Conservation (phyloP, 257 asterid genomes). For the Fraxinus pennsylvanica region DNA sequence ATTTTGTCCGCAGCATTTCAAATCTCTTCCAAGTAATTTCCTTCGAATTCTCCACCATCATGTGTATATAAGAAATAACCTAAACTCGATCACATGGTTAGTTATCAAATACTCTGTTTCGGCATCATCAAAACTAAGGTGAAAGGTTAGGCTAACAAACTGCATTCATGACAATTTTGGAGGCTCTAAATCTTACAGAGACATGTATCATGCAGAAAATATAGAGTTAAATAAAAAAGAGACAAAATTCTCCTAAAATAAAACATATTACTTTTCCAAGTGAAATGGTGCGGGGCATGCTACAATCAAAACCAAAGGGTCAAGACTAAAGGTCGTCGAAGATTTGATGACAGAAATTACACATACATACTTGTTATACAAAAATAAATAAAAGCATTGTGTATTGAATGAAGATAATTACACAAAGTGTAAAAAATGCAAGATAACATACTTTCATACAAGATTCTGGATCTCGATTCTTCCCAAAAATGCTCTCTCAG, state of each 20-base stretch:
- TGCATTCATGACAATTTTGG: not conserved
- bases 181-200: not conserved
- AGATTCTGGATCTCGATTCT: not conserved
- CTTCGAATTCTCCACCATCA: not conserved
- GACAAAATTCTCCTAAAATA: not conserved
- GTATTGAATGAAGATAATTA: not conserved
- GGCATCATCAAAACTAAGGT: not conserved
- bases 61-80: not conserved
- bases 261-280: not conserved
- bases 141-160: not conserved
- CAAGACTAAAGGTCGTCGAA: not conserved
- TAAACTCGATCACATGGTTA: not conserved
- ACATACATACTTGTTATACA: not conserved
- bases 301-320: slow-evolving; percentile 11
- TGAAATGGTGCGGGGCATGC: not conserved
- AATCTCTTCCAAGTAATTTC: not conserved
- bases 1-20: not conserved
- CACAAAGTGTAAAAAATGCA: not conserved
- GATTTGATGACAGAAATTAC: not conserved
- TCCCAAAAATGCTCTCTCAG: slow-evolving; percentile 27
- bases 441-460: not conserved
- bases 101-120: not conserved
- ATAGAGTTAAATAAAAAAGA: not conserved
- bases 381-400: not conserved
- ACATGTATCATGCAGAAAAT: not conserved